Percentiles rank a stretch among this genome's conserved stretches.
These are phyloP conservation scores for Hibiscus tridactylites DNA, from an alignment of 345 rosid species.

Conservation along the genomic window DNA sequence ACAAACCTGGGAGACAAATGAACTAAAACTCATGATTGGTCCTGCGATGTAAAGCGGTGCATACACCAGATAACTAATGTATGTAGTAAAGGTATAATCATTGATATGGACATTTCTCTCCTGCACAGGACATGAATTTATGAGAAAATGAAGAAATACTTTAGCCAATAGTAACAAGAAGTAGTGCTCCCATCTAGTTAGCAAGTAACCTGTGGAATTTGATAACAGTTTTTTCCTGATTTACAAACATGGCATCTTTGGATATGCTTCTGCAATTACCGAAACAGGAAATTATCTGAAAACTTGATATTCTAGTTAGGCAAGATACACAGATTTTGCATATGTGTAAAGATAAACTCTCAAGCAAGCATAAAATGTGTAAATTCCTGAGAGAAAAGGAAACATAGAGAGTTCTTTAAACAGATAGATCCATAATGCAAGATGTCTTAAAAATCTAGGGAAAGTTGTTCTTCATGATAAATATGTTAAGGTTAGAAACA, in stretches of 20 bases:
- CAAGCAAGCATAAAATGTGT: background rate
- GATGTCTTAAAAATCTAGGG: background rate
- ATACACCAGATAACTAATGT: slow-evolving; percentile 78
- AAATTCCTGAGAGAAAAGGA: background rate
- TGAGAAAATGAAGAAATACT: slow-evolving; percentile 6
- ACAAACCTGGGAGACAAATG: slow-evolving; percentile 85
- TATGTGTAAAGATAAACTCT: background rate
- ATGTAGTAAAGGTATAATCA: slow-evolving; percentile 38
- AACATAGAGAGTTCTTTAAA: background rate
- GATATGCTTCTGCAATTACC: slow-evolving; percentile 42
- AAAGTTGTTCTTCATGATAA: background rate
- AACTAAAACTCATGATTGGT: slow-evolving; percentile 84
- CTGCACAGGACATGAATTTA: slow-evolving; percentile 29
- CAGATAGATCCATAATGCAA: background rate
- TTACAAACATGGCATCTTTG: slow-evolving; percentile 49
- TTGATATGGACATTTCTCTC: slow-evolving; percentile 43
- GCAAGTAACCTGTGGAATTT: slow-evolving; percentile 41
- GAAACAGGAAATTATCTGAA: background rate
- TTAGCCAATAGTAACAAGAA: slow-evolving; percentile 3
- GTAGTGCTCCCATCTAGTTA: slow-evolving; percentile 5
- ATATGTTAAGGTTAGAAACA: background rate
- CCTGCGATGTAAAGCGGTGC: slow-evolving; percentile 92
- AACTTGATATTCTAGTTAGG: background rate
- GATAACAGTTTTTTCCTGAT: slow-evolving; percentile 54
- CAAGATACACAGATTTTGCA: background rate